Conservation (phyloP, 2,329 filamentous ascomycete genomes). For the Calonectria ilicicola region DNA sequence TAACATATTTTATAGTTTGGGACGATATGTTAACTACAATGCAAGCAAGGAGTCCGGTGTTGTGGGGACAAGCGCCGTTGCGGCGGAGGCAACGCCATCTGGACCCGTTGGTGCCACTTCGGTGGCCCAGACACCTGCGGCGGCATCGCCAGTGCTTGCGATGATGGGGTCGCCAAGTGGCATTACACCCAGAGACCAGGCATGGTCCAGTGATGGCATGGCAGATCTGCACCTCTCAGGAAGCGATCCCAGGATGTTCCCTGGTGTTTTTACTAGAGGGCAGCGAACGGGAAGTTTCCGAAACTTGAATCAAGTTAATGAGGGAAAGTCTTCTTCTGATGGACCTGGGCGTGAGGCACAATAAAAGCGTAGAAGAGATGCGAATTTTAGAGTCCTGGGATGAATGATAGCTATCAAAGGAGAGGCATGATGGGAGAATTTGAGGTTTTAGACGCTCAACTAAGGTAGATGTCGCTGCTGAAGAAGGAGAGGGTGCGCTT, state of each 20-base stretch:
- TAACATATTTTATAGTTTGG: conserved; percentile 48
- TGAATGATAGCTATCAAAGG: background rate
- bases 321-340: conserved; percentile 36
- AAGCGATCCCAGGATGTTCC: conserved; percentile 77
- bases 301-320: conserved; percentile 42
- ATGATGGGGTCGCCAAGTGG: conserved; percentile 35
- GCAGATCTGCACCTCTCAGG: conserved; percentile 64
- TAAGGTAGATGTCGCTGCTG: background rate
- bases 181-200: conserved; percentile 46
- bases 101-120: conserved; percentile 9
- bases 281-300: conserved; percentile 56
- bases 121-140: conserved; percentile 19
- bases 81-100: conserved; percentile 33
- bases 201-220: conserved; percentile 53
- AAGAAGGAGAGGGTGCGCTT: background rate
- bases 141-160: conserved; percentile 25
- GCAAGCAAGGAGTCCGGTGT: conserved; percentile 34
- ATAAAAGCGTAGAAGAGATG: background rate
- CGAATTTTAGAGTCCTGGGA: background rate
- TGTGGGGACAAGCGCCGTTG: conserved; percentile 26
- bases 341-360: conserved; percentile 26
- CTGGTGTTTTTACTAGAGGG: conserved; percentile 72
- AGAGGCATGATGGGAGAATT: background rate
- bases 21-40: conserved; percentile 56
- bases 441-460: background rate